These are phyloP conservation scores for Metarhizium humberi DNA, from an alignment of 2,329 filamentous ascomycete genomes.

Conservation along the genomic window DNA sequence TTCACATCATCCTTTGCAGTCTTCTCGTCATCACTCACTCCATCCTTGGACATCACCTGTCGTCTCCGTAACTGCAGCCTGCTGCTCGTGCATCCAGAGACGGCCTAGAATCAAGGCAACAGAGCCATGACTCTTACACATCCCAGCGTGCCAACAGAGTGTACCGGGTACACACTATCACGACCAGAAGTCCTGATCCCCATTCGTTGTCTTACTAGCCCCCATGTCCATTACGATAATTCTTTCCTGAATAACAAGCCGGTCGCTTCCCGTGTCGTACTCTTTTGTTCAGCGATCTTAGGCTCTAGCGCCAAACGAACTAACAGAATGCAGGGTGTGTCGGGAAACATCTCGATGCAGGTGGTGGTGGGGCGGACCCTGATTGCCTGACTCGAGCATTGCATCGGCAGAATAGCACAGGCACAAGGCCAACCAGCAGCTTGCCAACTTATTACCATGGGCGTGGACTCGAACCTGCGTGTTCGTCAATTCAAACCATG, in stretches of 20 bases:
- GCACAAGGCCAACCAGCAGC: no score
- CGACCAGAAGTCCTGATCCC: background rate
- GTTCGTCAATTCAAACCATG: background rate
- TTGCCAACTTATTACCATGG: no score
- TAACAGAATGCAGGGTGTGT: background rate
- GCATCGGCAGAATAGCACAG: no score
- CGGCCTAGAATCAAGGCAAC: background rate
- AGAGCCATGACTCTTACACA: background rate
- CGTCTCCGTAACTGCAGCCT: background rate
- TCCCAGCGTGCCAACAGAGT: background rate
- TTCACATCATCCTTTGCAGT: background rate
- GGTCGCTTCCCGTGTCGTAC: no score
- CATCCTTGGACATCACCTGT: background rate
- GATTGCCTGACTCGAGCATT: background rate
- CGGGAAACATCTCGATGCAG: background rate
- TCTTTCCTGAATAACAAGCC: no score
- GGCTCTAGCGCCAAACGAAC: background rate
- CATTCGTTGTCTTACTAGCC: background rate
- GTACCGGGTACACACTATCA: background rate
- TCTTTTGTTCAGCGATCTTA: background rate
- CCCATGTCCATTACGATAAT: background rate
- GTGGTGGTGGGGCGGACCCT: background rate
- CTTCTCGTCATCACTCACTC: constrained; percentile 2
- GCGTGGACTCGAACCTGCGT: no score
- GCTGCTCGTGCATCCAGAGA: background rate